A percentile compares a stretch with the other conserved stretches of the same genome.
Evolutionary conservation across 169 alveolate genomes (phyloP).

Genomic region (Cryptosporidium ubiquitum): DNA sequence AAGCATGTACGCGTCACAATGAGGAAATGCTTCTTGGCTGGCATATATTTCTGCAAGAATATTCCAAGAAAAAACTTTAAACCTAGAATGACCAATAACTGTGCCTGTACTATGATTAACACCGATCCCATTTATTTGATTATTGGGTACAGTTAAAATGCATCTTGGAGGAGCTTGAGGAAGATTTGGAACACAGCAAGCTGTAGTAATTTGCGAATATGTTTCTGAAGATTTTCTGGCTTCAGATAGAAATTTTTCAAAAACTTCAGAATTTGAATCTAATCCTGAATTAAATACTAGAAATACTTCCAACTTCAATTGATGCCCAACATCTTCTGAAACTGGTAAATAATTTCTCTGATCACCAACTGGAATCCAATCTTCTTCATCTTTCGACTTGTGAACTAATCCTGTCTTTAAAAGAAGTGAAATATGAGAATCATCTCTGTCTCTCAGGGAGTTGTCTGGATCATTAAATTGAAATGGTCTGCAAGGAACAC

Average conservation of each 20-base stretch:
- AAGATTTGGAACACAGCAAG: conserved; percentile 80
- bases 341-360: conserved; percentile 81
- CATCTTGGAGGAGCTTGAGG: conserved; percentile 75
- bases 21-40: conserved; percentile 83
- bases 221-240: conserved; percentile 74
- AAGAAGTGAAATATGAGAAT: conserved; percentile 78
- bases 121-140: conserved; percentile 1
- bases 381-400: conserved; percentile 74
- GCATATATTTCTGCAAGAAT: conserved; percentile 84
- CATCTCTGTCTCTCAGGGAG: conserved; percentile 79
- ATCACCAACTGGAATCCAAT: conserved; percentile 77
- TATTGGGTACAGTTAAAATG: conserved; percentile 42
- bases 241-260: conserved; percentile 3
- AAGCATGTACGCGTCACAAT: conserved; percentile 84
- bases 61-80: conserved; percentile 82
- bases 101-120: neutral
- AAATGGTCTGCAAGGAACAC: conserved; percentile 83
- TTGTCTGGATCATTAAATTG: conserved; percentile 81
- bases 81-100: conserved; percentile 35
- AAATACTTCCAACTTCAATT: conserved; percentile 79
- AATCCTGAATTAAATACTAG: conserved; percentile 71
- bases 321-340: conserved; percentile 82
- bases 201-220: conserved; percentile 78
- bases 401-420: conserved; percentile 79
- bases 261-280: conserved; percentile 27